A percentile compares a stretch with the other conserved stretches of the same genome.
Conservation (phyloP, 2,329 filamentous ascomycete species). For the Penicillium janthinellum region DNA sequence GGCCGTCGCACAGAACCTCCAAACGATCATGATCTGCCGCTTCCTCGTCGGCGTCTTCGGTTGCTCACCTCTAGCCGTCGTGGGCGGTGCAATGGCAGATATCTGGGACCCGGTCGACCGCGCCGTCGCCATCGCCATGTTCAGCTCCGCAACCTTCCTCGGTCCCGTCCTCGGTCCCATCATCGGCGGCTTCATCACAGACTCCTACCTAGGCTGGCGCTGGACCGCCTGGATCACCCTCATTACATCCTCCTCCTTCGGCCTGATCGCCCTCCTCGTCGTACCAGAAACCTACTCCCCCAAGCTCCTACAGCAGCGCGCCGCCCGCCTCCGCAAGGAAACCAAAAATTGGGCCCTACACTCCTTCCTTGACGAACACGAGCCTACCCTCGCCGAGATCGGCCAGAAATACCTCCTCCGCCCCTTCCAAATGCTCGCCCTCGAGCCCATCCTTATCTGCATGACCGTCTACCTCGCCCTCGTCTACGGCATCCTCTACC, state of each 20-base stretch:
- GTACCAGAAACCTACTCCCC: conserved; percentile 56
- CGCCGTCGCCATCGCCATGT: conserved; percentile 51
- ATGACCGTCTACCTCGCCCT: conserved; percentile 50
- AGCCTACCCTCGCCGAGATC: conserved; percentile 42
- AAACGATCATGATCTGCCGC: conserved; percentile 56
- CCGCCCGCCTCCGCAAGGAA: conserved; percentile 50
- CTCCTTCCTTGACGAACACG: conserved; percentile 48
- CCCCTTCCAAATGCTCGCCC: conserved; percentile 50
- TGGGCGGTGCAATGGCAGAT: conserved; percentile 54
- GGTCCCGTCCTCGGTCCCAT: conserved; percentile 55
- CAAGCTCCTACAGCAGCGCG: conserved; percentile 52
- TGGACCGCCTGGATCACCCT: conserved; percentile 61
- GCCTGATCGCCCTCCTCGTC: conserved; percentile 46
- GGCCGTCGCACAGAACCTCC: conserved; percentile 53
- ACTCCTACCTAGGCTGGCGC: conserved; percentile 57
- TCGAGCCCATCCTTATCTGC: conserved; percentile 52
- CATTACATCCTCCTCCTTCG: conserved; percentile 50
- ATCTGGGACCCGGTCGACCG: conserved; percentile 53
- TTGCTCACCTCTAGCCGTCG: conserved; percentile 53
- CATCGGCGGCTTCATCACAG: conserved; percentile 53
- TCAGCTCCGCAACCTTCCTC: conserved; percentile 50
- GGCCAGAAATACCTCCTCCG: conserved; percentile 49
- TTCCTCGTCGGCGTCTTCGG: conserved; percentile 57
- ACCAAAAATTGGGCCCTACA: conserved; percentile 53
- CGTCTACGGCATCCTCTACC: conserved; percentile 42